Percentiles rank a stretch among this genome's conserved stretches.
Evolutionary conservation across 495 filamentous ascomycete species (phyloP).

Genomic region (Cetradonia linearis): DNA sequence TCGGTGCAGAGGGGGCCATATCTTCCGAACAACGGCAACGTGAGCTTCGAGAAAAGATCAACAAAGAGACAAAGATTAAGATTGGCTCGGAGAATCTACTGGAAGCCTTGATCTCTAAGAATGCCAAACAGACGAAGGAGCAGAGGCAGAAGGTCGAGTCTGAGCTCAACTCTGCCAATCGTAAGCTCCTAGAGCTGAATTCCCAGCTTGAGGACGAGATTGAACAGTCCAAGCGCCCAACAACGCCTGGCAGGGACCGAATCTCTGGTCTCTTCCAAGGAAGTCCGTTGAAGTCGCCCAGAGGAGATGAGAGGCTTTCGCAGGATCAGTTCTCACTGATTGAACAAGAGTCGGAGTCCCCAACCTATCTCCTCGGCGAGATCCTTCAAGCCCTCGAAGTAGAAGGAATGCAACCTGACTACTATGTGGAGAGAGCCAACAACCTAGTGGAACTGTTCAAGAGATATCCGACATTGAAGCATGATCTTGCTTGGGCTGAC

Average conservation of each 20-base stretch:
- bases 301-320: slow-evolving; percentile 43
- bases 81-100: slow-evolving; percentile 94
- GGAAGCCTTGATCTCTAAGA: slow-evolving; percentile 88
- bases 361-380: slow-evolving; percentile 80
- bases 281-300: slow-evolving; percentile 55
- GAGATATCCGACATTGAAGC: slow-evolving; percentile 82
- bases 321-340: slow-evolving; percentile 34
- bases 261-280: slow-evolving; percentile 59
- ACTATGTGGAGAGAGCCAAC: slow-evolving; percentile 88
- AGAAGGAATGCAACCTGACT: slow-evolving; percentile 79
- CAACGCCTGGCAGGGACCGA: slow-evolving; percentile 57
- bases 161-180: slow-evolving; percentile 84
- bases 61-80: slow-evolving; percentile 94
- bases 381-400: slow-evolving; percentile 78
- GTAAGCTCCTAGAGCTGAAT: slow-evolving; percentile 74
- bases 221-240: slow-evolving; percentile 51
- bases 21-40: slow-evolving; percentile 66
- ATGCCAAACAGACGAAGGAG: slow-evolving; percentile 87
- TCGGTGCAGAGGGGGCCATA: slow-evolving; percentile 46
- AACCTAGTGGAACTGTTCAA: slow-evolving; percentile 87
- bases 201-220: slow-evolving; percentile 68
- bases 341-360: slow-evolving; percentile 68
- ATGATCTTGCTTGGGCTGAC: slow-evolving; percentile 88
- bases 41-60: slow-evolving; percentile 67
- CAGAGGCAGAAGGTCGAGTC: slow-evolving; percentile 79